Percentiles rank a stretch among this genome's conserved stretches.
phyloP scores from a whole-genome alignment of 495 filamentous ascomycete genomes.

The Aeminium ludgeri region DNA sequence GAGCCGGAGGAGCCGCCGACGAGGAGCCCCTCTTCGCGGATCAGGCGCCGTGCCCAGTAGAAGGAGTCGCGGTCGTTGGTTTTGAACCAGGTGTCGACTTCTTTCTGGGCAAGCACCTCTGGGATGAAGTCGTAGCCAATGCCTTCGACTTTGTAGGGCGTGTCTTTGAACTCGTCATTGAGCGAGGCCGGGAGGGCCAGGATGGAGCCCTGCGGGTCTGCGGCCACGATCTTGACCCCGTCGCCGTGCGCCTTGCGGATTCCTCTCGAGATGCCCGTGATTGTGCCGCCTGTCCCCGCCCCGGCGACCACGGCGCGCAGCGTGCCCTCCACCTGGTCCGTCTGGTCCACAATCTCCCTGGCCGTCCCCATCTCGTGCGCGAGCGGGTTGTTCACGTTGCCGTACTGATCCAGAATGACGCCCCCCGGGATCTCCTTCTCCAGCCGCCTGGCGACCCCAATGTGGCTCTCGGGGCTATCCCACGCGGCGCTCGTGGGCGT shows the following conservation, averaged over 20 bases:
- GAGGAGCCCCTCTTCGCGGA: constrained; percentile 85
- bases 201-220: constrained; percentile 80
- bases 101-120: constrained; percentile 65
- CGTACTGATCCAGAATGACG: constrained; percentile 93
- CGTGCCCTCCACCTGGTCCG: constrained; percentile 52
- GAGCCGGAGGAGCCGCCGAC: constrained; percentile 91
- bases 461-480: constrained; percentile 90
- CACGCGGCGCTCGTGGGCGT: constrained; percentile 91
- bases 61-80: constrained; percentile 89
- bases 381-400: constrained; percentile 76
- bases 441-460: constrained; percentile 77
- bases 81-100: constrained; percentile 95
- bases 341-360: constrained; percentile 91
- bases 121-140: constrained; percentile 98
- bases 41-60: constrained; percentile 68
- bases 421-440: constrained; percentile 93
- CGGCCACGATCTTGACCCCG: constrained; percentile 69
- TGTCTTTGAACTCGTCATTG: constrained; percentile 63
- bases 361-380: constrained; percentile 93
- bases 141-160: constrained; percentile 91
- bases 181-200: constrained; percentile 61
- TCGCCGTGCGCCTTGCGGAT: constrained; percentile 65
- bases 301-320: constrained; percentile 60
- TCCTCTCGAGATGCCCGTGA: constrained; percentile 75
- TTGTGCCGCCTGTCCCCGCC: constrained; percentile 89